phyloP scores from a whole-genome alignment of 768 basidiomycete genomes.

The Kwoniella botswanensis region DNA sequence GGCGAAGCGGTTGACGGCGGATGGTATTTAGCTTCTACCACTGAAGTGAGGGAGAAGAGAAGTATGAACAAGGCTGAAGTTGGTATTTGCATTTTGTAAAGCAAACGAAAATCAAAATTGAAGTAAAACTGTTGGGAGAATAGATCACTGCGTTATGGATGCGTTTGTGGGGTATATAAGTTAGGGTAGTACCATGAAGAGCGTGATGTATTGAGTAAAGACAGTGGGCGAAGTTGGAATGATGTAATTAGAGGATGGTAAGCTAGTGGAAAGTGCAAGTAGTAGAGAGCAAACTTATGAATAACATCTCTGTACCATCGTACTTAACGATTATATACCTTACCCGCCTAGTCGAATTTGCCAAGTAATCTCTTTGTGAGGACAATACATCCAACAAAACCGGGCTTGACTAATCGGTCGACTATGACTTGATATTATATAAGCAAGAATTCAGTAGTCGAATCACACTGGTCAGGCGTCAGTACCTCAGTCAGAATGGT shows the following conservation, averaged over 20 bases:
- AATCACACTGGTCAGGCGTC: too few species aligned
- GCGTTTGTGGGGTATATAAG: too few species aligned
- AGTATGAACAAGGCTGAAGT: conserved; percentile 10
- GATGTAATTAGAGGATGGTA: too few species aligned
- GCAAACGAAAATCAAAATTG: too few species aligned
- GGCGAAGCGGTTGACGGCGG: conserved; percentile 17
- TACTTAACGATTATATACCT: not conserved
- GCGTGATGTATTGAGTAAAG: conserved; percentile 4
- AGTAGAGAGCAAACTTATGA: not conserved
- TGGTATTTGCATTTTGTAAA: conserved; percentile 12
- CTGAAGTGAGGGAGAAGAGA: conserved; percentile 12
- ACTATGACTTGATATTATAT: not conserved
- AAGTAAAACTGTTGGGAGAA: too few species aligned
- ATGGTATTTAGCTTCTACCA: conserved; percentile 13
- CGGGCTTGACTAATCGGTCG: conserved; percentile 1
- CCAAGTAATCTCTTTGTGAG: not conserved
- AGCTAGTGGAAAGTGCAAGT: not conserved
- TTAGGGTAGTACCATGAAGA: not conserved
- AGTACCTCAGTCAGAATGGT: too few species aligned
- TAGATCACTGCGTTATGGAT: too few species aligned
- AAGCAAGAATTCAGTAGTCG: not conserved
- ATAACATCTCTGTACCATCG: too few species aligned
- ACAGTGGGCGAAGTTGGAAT: not conserved
- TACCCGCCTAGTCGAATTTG: conserved; percentile 3
- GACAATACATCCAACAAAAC: too few species aligned